Evolutionary conservation across 176 grass and related monocot genomes (phyloP), one percentile per base, ranked within the genome.

Genomic region (Cymbopogon citratus): DNA sequence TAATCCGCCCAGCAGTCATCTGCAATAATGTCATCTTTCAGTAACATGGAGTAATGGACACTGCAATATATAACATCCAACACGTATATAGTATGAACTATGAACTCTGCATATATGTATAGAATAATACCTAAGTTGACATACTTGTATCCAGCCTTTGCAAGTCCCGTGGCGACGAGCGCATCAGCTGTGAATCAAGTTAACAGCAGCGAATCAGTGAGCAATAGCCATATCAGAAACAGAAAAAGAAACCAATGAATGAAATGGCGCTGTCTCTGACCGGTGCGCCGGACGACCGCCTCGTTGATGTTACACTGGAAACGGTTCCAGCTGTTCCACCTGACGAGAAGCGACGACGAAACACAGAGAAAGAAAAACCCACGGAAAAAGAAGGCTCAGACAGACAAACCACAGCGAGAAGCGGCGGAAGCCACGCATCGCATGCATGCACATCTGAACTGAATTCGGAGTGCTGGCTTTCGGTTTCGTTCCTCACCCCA

Each of bases 281-380:
- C 92, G 1, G 92, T 87, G 80, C 57, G 59, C 63, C 72, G 80
- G 76, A 91, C 72, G 65, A 85, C 61, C 15, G 71, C 80, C 84
- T 94, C 92, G 67, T 89, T 87, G 71, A 91, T 80, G 65, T 64
- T 51, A 71, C 92, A 91, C 11, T 23, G 59, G 71, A 87, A 94
- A 46, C 87, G 87, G 63, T 94, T 94, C 92, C 92, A 94, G 43
- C 92, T 94, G 80, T 80, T 94, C 92, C 92, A 94, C 27, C 89
- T 94, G 62, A 13, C 13, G 51, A 2, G 9, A 60, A 24, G 56
- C n/a, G 9, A 21, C 9, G 56, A 12, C 8, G 24, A 4, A 25
- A 60, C 56, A 12, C 56, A 60, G 5, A 33, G 31, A 33, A 33
- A n/a, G n/a, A 40, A 40, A 39, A 43, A 24, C 2, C 21, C 7